Percentiles rank a stretch among this genome's conserved stretches.
Conservation (phyloP, 768 basidiomycete genomes). For the Lentinula edodes region DNA sequence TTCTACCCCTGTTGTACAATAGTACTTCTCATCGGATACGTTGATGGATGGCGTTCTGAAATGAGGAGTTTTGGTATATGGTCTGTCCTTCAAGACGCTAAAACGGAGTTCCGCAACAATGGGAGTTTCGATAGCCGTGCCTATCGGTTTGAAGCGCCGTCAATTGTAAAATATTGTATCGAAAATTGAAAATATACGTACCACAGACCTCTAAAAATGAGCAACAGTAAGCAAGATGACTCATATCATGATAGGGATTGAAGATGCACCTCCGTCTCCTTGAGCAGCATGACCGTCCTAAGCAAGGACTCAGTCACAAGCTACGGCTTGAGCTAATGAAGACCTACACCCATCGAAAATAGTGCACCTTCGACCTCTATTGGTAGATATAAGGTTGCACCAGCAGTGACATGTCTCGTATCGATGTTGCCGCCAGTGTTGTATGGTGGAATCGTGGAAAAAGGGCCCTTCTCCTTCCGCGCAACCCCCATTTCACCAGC, state of each 20-base stretch:
- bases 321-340: background rate
- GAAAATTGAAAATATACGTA: constrained; percentile 18
- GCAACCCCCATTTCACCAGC: constrained; percentile 64
- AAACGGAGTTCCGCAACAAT: constrained; percentile 44
- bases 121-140: constrained; percentile 61
- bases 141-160: constrained; percentile 19
- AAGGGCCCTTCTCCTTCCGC: constrained; percentile 40
- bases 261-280: constrained; percentile 53
- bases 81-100: constrained; percentile 50
- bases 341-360: constrained; percentile 54
- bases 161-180: background rate
- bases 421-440: constrained; percentile 59
- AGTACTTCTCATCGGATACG: constrained; percentile 34
- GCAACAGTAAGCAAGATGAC: background rate
- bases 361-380: constrained; percentile 55
- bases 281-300: constrained; percentile 66
- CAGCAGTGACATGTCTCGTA: constrained; percentile 49
- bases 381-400: constrained; percentile 53
- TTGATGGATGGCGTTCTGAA: constrained; percentile 31
- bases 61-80: constrained; percentile 56
- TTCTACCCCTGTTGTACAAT: constrained; percentile 55
- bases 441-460: constrained; percentile 61
- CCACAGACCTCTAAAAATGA: constrained; percentile 49
- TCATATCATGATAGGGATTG: background rate
- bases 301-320: background rate